Evolutionary conservation across 2,329 filamentous ascomycete species (phyloP), one percentile per base, ranked within the genome.

Genomic region (Colletotrichum magnum): DNA sequence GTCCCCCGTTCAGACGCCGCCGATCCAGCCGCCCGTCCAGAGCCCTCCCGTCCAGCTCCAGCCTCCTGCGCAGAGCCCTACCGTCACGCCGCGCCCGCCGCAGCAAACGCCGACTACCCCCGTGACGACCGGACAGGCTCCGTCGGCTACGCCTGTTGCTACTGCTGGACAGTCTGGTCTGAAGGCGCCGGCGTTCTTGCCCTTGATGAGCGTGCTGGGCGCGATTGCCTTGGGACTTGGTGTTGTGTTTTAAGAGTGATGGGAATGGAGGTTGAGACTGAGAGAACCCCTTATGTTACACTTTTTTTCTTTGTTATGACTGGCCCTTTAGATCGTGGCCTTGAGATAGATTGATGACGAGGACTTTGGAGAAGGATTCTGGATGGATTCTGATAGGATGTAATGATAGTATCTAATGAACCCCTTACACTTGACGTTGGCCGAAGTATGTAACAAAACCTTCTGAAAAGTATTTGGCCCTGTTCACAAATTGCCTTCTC

Each of bases 181-280:
- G n/a, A 58, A 50, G 21, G 43, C 54, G 6, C 24, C 58, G 10
- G 48, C 41, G 18, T 45, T 47, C 18, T 7, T 68, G 15, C 54
- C 68, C 12, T 5, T 68, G 15, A 36, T 69, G 36, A 39, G 41
- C 15, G 24, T 52, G 5, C 41, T 71, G 12, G 69, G 56, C 7
- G 65, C 45, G 24, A 45, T 71, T 36, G 57, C 48, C 6, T 21
- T 61, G 26, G 69, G 64, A 6, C 39, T 69, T 32, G 43, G 12
- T 36, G 45, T 63, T 15, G 28, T 58, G 15, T 26, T 71, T 48
- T 71, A 61, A 57, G 45, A 2, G 21, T 21, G 21, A 4, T 15
- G 7, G 26, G 9, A 13, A 21, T 3, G 7, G 13, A 6, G 6
- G 6, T 26, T 21, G 16, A 18, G 6, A n/a, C 10, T 12, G 2